Conservation (phyloP, 108 stramenopile genomes). For the Cyclotella atomus region DNA sequence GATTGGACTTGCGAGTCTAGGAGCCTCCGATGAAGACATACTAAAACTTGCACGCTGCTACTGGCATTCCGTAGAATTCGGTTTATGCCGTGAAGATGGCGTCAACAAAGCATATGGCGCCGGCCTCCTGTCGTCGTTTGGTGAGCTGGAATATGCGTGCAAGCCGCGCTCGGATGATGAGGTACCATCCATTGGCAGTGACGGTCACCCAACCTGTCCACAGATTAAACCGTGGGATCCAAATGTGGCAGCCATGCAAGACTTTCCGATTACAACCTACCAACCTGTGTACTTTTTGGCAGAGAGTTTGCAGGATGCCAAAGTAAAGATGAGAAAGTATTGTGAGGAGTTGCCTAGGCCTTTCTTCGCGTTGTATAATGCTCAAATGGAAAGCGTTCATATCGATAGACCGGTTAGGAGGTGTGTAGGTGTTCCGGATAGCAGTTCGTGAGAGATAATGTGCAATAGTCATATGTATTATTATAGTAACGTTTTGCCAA, state of each 20-base stretch:
- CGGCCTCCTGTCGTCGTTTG: constrained; percentile 93
- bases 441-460: too few species aligned
- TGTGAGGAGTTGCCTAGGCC: constrained; percentile 88
- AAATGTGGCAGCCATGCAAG: constrained; percentile 79
- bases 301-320: constrained; percentile 87
- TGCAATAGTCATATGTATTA: too few species aligned
- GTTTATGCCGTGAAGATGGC: constrained; percentile 85
- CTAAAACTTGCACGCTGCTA: constrained; percentile 88
- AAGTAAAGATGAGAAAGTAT: constrained; percentile 84
- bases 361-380: constrained; percentile 91
- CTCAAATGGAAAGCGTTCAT: constrained; percentile 79
- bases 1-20: constrained; percentile 94
- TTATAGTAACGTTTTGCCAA: too few species aligned
- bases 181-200: constrained; percentile 17
- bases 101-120: constrained; percentile 95
- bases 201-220: constrained; percentile 54
- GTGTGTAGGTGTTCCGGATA: constrained; percentile 42
- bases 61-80: constrained; percentile 98
- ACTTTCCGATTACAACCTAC: constrained; percentile 96
- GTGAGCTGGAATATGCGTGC: constrained; percentile 96
- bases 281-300: constrained; percentile 97
- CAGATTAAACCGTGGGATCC: constrained; percentile 94
- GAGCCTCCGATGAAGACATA: constrained; percentile 94
- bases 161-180: constrained; percentile 50
- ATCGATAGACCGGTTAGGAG: constrained; percentile 87